Base-by-base conservation (phyloP, 2,329 filamentous ascomycete genomes). In the Canariomyces notabilis region DNA sequence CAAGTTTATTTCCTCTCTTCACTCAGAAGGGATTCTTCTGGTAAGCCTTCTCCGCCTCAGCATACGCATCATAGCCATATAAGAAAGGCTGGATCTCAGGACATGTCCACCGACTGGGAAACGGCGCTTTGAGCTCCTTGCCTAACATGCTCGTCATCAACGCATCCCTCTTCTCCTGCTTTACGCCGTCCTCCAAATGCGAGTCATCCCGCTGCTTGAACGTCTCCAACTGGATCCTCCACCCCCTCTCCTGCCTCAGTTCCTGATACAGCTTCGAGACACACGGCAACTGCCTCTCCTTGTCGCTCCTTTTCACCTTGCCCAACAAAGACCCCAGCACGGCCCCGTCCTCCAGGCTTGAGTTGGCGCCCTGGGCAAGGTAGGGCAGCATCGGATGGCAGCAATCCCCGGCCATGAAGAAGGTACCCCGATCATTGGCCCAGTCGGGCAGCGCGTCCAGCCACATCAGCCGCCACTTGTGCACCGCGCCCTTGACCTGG, bases 401-500 rank as follows among this genome's bases (percentile, higher is more conserved):
- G 1, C 77, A 69, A 53, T 84, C 81, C 5, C 81, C 81, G 1
- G 72, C 63, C 32, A 73, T 71, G 1, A 70, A 70, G 32, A 81
- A 69, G 22, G 76, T 80, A 0, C 67, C 71, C 45, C 67, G 60
- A 0, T 72, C 63, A 48, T 74, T 79, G 0, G 79, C 67, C 79
- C 79, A 82, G 2, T 64, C 71, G 8, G 69, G 64, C 56, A 82
- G 65, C 51, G 78, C 72, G 2, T 55, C 51, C 11, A 58, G 44
- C 56, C 56, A 58, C 77, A 85, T 81, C 26, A 87, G 61, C 58
- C 80, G 83, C 84, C 83, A 87, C 61, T 86, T 87, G 32, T 80
- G 75, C 0, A 85, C 79, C 20, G 16, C 22, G 1, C 64, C 70
- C 31, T 76, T 71, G 0, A 85, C 80, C 35, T 73, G 70, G 3